phyloP scores from a whole-genome alignment of 495 filamentous ascomycete genomes.

The Astrocystis sublimbata region DNA sequence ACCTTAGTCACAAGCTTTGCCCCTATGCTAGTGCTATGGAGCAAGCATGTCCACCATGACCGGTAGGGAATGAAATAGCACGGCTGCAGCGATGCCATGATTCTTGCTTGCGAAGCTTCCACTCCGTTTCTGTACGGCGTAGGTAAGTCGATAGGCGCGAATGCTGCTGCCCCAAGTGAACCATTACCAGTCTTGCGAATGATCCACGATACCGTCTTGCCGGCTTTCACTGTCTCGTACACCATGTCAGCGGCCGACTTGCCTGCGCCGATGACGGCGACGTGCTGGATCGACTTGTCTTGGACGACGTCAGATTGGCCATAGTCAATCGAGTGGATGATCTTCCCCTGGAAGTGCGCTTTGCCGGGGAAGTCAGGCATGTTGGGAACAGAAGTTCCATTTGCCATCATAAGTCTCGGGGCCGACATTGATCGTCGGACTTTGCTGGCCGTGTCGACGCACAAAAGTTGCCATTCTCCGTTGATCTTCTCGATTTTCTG shows the following conservation, averaged over 20 bases:
- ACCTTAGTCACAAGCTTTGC: conserved; percentile 26
- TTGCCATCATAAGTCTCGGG: conserved; percentile 43
- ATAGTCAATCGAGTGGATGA: conserved; percentile 46
- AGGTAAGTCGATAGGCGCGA: conserved; percentile 23
- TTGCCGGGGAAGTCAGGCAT: conserved; percentile 34
- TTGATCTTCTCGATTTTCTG: conserved; percentile 29
- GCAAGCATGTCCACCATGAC: conserved; percentile 33
- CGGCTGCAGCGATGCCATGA: conserved; percentile 24
- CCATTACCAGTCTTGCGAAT: conserved; percentile 40
- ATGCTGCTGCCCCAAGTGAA: conserved; percentile 32
- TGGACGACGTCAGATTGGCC: conserved; percentile 34
- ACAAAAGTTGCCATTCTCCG: conserved; percentile 30
- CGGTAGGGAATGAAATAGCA: conserved; percentile 28
- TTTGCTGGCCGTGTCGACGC: conserved; percentile 12
- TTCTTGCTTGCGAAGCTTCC: conserved; percentile 24
- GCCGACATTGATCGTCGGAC: conserved; percentile 20
- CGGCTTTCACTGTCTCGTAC: conserved; percentile 39
- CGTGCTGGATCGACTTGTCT: conserved; percentile 25
- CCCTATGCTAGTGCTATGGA: conserved; percentile 34
- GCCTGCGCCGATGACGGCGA: conserved; percentile 42
- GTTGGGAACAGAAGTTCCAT: conserved; percentile 40
- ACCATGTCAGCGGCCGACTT: conserved; percentile 50
- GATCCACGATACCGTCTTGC: conserved; percentile 45
- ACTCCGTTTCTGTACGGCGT: conserved; percentile 35
- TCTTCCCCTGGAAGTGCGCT: conserved; percentile 33